A percentile compares a stretch with the other conserved stretches of the same genome.
Evolutionary conservation across 805 yeast genomes (phyloP).

Genomic region (Barnettozyma populi): DNA sequence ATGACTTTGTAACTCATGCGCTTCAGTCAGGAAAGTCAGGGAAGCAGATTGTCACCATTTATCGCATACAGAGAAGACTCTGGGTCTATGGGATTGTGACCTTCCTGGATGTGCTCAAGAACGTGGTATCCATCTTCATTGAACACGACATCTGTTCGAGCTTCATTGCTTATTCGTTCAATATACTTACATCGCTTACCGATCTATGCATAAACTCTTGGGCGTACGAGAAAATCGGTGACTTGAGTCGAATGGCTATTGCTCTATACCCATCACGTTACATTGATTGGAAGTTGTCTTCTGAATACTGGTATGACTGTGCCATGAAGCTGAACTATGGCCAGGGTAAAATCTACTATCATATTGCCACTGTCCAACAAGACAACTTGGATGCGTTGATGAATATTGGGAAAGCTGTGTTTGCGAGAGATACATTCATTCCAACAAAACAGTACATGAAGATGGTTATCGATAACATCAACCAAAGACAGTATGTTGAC

Average conservation of each 20-base stretch:
- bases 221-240: constrained; percentile 77
- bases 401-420: constrained; percentile 71
- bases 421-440: constrained; percentile 77
- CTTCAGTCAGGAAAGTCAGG: constrained; percentile 73
- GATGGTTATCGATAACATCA: constrained; percentile 74
- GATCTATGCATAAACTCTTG: constrained; percentile 41
- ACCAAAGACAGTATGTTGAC: constrained; percentile 43
- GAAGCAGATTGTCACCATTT: constrained; percentile 67
- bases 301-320: constrained; percentile 77
- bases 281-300: constrained; percentile 80
- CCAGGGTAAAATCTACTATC: constrained; percentile 82
- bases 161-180: constrained; percentile 68
- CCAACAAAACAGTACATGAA: constrained; percentile 76
- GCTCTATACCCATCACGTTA: constrained; percentile 74
- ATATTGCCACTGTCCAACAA: constrained; percentile 81
- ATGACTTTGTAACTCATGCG: constrained; percentile 67
- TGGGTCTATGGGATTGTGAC: constrained; percentile 88
- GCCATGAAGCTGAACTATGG: constrained; percentile 73
- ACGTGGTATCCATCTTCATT: constrained; percentile 63
- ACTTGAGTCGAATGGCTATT: constrained; percentile 81
- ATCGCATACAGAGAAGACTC: constrained; percentile 71
- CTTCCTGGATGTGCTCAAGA: constrained; percentile 69
- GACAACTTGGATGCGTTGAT: constrained; percentile 66
- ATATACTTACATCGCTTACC: constrained; percentile 35
- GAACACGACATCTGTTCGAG: constrained; percentile 78